These are phyloP conservation scores for Aspergillus sp. DNA, from an alignment of 2,329 filamentous ascomycete species.

Conservation along the genomic window DNA sequence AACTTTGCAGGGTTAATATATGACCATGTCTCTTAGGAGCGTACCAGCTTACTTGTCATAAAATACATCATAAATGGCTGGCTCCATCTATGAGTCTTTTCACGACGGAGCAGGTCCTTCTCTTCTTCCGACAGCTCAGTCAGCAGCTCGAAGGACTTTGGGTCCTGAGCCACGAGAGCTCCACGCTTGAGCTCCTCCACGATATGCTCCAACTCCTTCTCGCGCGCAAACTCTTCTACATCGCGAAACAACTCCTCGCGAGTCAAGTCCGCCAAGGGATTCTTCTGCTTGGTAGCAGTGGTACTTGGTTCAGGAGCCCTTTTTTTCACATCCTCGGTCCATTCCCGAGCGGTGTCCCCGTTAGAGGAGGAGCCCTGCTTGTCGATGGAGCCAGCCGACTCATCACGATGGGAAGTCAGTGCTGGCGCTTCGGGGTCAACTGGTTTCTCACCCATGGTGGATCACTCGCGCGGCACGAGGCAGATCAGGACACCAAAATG, in stretches of 20 bases:
- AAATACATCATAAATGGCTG: slow-evolving; percentile 16
- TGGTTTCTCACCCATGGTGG: slow-evolving; percentile 10
- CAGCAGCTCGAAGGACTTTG: slow-evolving; percentile 61
- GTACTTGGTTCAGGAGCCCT: not conserved
- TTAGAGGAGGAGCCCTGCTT: slow-evolving; percentile 3
- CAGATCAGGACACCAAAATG: slow-evolving; percentile 1
- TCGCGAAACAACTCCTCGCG: slow-evolving; percentile 25
- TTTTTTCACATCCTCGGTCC: slow-evolving; percentile 8
- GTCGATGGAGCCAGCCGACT: slow-evolving; percentile 6
- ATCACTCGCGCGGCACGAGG: not conserved
- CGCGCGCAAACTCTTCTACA: slow-evolving; percentile 43
- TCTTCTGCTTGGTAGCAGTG: slow-evolving; percentile 15
- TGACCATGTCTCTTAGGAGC: too few species aligned
- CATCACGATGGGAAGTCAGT: slow-evolving; percentile 1
- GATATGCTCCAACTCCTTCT: slow-evolving; percentile 59
- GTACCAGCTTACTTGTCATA: slow-evolving; percentile 9
- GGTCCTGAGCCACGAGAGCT: slow-evolving; percentile 71
- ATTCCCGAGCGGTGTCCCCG: slow-evolving; percentile 9
- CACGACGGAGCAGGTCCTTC: slow-evolving; percentile 7
- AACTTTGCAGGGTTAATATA: not conserved
- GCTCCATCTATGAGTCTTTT: slow-evolving; percentile 12
- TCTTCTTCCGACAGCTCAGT: slow-evolving; percentile 7
- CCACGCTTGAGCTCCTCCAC: slow-evolving; percentile 47
- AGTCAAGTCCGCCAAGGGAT: slow-evolving; percentile 26
- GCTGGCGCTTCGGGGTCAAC: slow-evolving; percentile 9